Evolutionary conservation across 164 flowering plant species (phyloP).

Genomic region (Magnolia officinalis): DNA sequence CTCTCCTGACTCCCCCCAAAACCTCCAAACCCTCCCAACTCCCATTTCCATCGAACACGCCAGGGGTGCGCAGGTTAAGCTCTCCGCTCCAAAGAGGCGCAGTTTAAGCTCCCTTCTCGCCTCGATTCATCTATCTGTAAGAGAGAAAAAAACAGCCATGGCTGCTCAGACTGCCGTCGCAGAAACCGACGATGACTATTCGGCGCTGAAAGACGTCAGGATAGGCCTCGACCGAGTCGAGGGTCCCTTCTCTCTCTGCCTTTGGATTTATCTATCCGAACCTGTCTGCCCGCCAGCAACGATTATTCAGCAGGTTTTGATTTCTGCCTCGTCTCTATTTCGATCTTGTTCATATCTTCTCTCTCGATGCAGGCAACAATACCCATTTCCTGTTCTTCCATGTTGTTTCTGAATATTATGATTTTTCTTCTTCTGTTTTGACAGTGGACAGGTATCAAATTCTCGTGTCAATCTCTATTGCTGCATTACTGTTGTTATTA

Average conservation of each 20-base stretch:
- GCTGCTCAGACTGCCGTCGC: constrained; percentile 3
- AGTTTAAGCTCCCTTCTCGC: not conserved
- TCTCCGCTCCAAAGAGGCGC: not conserved
- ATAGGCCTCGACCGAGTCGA: constrained; percentile 35
- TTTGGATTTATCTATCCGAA: constrained; percentile 57
- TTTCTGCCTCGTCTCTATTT: not conserved
- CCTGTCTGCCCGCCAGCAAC: constrained; percentile 36
- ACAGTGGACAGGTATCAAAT: not conserved
- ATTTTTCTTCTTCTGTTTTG: not conserved
- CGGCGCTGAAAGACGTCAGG: constrained; percentile 43
- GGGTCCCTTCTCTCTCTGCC: constrained; percentile 42
- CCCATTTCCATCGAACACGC: not conserved
- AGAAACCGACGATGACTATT: constrained; percentile 27
- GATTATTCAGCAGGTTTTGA: constrained; percentile 52
- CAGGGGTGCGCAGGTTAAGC: not conserved
- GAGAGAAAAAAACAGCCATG: constrained; percentile 6
- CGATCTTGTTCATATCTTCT: not conserved
- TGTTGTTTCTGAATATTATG: not conserved
- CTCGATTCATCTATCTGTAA: not conserved
- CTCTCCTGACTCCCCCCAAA: not conserved
- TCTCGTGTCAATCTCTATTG: not conserved
- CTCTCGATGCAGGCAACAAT: not conserved
- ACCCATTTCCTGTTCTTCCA: constrained; percentile 2
- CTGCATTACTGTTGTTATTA: too few relatives aligned
- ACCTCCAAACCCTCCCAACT: constrained; percentile 6